Conservation (phyloP, 225 moss, liverwort and hornwort genomes). For the Antitrichia curtipendula region DNA sequence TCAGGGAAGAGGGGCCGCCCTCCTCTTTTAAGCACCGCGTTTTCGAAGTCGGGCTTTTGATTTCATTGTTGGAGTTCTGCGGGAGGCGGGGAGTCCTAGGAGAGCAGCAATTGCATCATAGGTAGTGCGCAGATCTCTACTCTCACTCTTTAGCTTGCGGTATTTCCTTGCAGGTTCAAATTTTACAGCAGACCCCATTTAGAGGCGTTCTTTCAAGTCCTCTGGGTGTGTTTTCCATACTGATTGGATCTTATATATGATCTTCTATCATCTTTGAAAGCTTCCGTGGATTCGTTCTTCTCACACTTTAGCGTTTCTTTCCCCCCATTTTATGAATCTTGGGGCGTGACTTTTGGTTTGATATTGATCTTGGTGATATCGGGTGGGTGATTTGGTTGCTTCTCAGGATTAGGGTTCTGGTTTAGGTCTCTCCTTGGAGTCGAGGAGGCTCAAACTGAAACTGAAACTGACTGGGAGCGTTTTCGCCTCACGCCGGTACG, state of each 20-base stretch:
- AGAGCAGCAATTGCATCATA: not conserved
- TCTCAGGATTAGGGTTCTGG: slow-evolving; percentile 20
- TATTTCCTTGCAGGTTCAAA: not conserved
- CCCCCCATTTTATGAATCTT: not conserved
- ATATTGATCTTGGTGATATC: not conserved
- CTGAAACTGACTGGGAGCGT: not conserved
- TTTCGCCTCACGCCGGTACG: not conserved
- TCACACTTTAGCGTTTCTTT: too few relatives aligned
- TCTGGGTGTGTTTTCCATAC: not conserved
- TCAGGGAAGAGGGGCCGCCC: not conserved
- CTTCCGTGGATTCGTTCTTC: not conserved
- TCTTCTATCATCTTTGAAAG: not conserved
- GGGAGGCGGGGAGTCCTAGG: not conserved
- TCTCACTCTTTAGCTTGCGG: too few relatives aligned
- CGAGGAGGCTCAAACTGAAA: not conserved
- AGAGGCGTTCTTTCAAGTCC: not conserved
- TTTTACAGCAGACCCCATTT: not conserved
- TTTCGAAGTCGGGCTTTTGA: not conserved
- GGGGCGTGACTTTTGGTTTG: not conserved
- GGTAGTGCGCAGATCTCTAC: not conserved
- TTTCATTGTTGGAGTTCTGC: not conserved
- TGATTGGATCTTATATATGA: not conserved
- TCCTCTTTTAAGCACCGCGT: not conserved
- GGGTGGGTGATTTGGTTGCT: not conserved
- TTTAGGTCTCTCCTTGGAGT: not conserved